phyloP scores from a whole-genome alignment of 768 basidiomycete species.

The Suillus clintonianus region DNA sequence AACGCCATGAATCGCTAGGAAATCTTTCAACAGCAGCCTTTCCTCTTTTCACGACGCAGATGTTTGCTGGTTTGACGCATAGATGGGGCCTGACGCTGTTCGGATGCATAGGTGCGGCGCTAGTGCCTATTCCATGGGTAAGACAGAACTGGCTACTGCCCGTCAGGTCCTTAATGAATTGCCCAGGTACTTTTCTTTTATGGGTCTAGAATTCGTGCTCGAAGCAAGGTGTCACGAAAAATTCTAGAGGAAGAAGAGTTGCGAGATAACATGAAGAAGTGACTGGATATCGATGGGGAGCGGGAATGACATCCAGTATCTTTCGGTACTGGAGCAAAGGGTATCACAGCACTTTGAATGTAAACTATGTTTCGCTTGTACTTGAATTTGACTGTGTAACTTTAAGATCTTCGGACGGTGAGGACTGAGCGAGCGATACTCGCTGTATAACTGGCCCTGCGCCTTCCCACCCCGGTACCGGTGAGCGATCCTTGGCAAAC shows the following conservation, averaged over 20 bases:
- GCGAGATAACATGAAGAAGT: background rate
- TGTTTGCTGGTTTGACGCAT: conserved; percentile 53
- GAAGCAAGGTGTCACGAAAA: conserved; percentile 16
- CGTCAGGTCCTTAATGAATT: background rate
- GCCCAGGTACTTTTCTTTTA: conserved; percentile 20
- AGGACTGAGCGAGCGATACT: background rate
- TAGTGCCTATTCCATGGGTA: conserved; percentile 60
- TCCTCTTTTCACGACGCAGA: conserved; percentile 58
- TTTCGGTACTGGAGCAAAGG: background rate
- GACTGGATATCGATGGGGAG: background rate
- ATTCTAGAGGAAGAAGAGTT: conserved; percentile 7
- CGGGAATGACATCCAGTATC: background rate
- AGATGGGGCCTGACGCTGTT: conserved; percentile 58
- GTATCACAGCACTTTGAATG: background rate
- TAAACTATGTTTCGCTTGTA: background rate
- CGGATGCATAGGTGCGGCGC: conserved; percentile 45
- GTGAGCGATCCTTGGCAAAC: conserved; percentile 29
- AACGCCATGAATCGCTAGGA: conserved; percentile 27
- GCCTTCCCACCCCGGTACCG: conserved; percentile 24
- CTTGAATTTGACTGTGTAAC: background rate
- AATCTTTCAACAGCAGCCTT: conserved; percentile 50
- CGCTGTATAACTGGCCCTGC: background rate
- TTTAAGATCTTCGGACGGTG: background rate
- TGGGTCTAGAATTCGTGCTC: conserved; percentile 22
- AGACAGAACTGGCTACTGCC: conserved; percentile 15